phyloP scores from a whole-genome alignment of 139 green algal species.

The Picocystis salinarum region DNA sequence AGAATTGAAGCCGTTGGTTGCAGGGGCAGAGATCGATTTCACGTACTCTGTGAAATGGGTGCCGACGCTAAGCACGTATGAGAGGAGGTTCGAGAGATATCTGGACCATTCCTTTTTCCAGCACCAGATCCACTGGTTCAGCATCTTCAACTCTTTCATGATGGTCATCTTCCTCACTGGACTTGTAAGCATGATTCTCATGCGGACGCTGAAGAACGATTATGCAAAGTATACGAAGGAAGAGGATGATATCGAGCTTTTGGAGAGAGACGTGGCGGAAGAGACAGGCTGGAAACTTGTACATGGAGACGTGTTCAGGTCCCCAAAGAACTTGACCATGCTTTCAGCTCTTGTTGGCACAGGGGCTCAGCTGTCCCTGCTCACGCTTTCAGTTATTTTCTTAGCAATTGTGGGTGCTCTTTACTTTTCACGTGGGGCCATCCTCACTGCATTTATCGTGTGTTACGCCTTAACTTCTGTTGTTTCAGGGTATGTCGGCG shows the following conservation, averaged over 20 bases:
- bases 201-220: conserved; percentile 81
- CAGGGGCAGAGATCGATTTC: conserved; percentile 54
- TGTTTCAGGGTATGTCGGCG: conserved; percentile 56
- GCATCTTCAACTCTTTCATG: conserved; percentile 96
- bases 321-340: conserved; percentile 46
- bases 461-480: conserved; percentile 81
- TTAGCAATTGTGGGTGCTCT: conserved; percentile 64
- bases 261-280: conserved; percentile 56
- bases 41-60: conserved; percentile 72
- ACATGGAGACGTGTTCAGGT: conserved; percentile 90
- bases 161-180: conserved; percentile 97
- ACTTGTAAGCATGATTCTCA: conserved; percentile 88
- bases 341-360: conserved; percentile 57
- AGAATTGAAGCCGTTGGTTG: conserved; percentile 30
- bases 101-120: conserved; percentile 97
- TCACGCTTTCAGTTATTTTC: conserved; percentile 65
- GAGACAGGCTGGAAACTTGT: conserved; percentile 96
- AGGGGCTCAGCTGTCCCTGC: conserved; percentile 64
- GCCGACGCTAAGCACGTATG: conserved; percentile 42
- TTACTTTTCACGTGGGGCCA: conserved; percentile 47
- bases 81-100: conserved; percentile 83
- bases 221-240: conserved; percentile 57
- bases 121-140: conserved; percentile 98
- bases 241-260: conserved; percentile 63
- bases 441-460: conserved; percentile 84